A percentile compares a stretch with the other conserved stretches of the same genome.
phyloP scores from a whole-genome alignment of 306 rosid genomes.

The Quercus cerris region DNA sequence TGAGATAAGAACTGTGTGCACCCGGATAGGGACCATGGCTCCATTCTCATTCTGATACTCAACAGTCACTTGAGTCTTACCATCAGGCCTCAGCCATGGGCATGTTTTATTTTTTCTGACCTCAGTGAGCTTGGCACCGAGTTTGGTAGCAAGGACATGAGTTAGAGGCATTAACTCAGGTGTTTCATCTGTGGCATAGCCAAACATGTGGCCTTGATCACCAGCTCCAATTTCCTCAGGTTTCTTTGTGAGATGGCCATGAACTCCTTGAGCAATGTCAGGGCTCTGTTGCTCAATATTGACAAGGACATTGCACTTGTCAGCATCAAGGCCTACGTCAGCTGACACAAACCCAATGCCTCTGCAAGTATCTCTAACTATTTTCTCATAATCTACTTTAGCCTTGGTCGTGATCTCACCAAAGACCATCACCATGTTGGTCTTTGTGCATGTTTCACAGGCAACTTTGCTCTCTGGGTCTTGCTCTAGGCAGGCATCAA shows the following conservation, averaged over 20 bases:
- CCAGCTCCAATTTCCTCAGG: slow-evolving; percentile 89
- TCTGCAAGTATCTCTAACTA: slow-evolving; percentile 73
- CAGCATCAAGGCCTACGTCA: slow-evolving; percentile 79
- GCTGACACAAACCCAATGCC: slow-evolving; percentile 67
- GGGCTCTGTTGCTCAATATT: slow-evolving; percentile 82
- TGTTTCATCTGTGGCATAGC: slow-evolving; percentile 79
- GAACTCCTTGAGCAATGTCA: slow-evolving; percentile 80
- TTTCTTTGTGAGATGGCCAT: slow-evolving; percentile 65
- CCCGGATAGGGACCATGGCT: slow-evolving; percentile 76
- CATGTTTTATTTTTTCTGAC: slow-evolving; percentile 73
- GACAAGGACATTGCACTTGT: slow-evolving; percentile 76
- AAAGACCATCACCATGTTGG: slow-evolving; percentile 90
- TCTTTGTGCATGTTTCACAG: slow-evolving; percentile 84
- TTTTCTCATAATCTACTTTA: slow-evolving; percentile 70
- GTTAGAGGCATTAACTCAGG: slow-evolving; percentile 79
- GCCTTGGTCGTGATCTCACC: slow-evolving; percentile 85
- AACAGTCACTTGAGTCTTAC: slow-evolving; percentile 81
- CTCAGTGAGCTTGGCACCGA: slow-evolving; percentile 80
- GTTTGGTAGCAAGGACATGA: slow-evolving; percentile 74
- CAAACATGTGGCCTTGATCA: slow-evolving; percentile 88
- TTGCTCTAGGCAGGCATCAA: slow-evolving; percentile 76
- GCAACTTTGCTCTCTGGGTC: slow-evolving; percentile 78
- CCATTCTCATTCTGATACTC: slow-evolving; percentile 73
- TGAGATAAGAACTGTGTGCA: slow-evolving; percentile 78
- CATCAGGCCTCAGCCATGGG: slow-evolving; percentile 82